A percentile compares a stretch with the other conserved stretches of the same genome.
Evolutionary conservation across 352 stramenopile genomes (phyloP).

Genomic region (Pythium dissimile): DNA sequence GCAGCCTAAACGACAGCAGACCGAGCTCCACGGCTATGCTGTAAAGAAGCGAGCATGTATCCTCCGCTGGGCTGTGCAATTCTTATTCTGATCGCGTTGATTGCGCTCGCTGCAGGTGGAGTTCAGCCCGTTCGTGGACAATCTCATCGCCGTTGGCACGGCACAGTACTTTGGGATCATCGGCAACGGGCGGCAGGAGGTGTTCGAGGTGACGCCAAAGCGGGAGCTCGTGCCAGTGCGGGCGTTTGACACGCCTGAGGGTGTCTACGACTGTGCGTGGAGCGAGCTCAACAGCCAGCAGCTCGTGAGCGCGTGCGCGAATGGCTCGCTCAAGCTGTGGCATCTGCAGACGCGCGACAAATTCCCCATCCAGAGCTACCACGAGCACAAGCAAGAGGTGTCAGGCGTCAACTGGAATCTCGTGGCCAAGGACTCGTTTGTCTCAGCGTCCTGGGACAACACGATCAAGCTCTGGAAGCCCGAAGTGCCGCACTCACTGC

Average conservation of each 20-base stretch:
- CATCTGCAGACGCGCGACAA: constrained; percentile 83
- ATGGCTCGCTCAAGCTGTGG: constrained; percentile 89
- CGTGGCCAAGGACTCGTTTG: constrained; percentile 83
- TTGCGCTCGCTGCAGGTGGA: constrained; percentile 66
- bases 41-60: constrained; percentile 35
- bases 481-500: constrained; percentile 57
- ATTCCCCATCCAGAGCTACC: constrained; percentile 87
- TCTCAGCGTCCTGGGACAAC: constrained; percentile 84
- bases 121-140: constrained; percentile 90
- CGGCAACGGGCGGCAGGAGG: constrained; percentile 84
- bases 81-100: too few relatives aligned
- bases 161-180: constrained; percentile 93
- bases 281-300: constrained; percentile 86
- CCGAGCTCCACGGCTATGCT: constrained; percentile 65
- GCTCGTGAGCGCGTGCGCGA: constrained; percentile 82
- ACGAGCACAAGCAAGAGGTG: constrained; percentile 85
- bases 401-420: constrained; percentile 90
- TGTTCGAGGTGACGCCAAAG: constrained; percentile 72
- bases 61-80: too few relatives aligned
- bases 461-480: constrained; percentile 88
- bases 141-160: constrained; percentile 80
- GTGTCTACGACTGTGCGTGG: constrained; percentile 90
- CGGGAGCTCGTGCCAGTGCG: constrained; percentile 67
- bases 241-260: constrained; percentile 87
- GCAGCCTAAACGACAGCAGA: constrained; percentile 54